Base-by-base conservation (phyloP, 768 basidiomycete species). In the Phanerochaete carnosa region DNA sequence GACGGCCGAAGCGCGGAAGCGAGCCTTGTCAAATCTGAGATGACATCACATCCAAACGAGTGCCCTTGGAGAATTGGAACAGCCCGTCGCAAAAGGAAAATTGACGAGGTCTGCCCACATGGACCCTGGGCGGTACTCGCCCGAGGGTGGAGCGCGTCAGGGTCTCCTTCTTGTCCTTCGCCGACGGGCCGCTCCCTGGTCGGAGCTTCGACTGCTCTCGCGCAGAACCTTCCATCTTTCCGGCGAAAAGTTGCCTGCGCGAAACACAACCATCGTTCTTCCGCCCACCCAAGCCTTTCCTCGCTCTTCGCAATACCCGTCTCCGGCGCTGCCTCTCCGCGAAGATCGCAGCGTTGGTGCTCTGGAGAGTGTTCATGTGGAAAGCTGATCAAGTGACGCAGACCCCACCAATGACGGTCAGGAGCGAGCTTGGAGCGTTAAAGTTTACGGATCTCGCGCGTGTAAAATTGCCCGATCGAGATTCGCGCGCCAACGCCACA, bases 1-100 rank as follows among this genome's bases (percentile, higher is more conserved):
- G 51, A 52, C 51, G 51, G 51, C 51, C 51, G 51, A 52, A 26
- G 19, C 46, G 51, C 51, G 51, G 30, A 32, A 19, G 51, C 29
- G n/a, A n/a, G n/a, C 30, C 29, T 8, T 52, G 30, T 16, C 51
- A 52, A 52, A 52, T 32, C 19, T 52, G n/a, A 16, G 51, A 52
- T 52, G 51, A 52, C 51, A 52, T 52, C 51, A 52, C 29, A 8
- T 29, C 16, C n/a, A n/a, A n/a, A n/a, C n/a, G n/a, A n/a, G n/a
- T n/a, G 51, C 22, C 16, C 16, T n/a, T 16, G 32, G 51, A 52
- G 33, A 9, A 32, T 52, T 43, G 39, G 39, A 43, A 43, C 39
- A 43, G 4, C 11, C 39, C 39, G 6, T 7, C 39, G 39, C 39
- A 43, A 43, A 43, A 43, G 39, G 39, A 19, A 43, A 43, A 4